Evolutionary conservation across 208 protist species (phyloP).

Genomic region (Trypanosoma rangeli): DNA sequence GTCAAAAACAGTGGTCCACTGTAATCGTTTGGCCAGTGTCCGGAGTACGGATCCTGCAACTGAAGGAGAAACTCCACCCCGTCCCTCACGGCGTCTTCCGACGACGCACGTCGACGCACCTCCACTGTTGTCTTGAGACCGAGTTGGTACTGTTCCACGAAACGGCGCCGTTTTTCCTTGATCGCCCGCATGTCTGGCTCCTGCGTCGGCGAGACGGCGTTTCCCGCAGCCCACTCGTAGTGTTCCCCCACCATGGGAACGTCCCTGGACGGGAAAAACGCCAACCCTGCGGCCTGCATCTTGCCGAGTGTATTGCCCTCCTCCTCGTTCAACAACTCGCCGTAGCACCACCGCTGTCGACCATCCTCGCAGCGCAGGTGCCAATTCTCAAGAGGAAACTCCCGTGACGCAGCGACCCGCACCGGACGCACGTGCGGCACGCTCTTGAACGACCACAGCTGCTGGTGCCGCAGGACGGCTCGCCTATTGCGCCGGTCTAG

Average conservation of each 20-base stretch:
- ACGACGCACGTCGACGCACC: slow-evolving; percentile 10
- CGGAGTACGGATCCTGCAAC: slow-evolving; percentile 91
- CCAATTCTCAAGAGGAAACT: slow-evolving; percentile 71
- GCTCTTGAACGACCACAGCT: slow-evolving; percentile 44
- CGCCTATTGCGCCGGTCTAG: slow-evolving; percentile 55
- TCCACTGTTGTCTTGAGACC: slow-evolving; percentile 30
- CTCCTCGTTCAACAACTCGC: slow-evolving; percentile 49
- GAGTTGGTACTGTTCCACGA: slow-evolving; percentile 75
- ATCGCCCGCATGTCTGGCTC: slow-evolving; percentile 35
- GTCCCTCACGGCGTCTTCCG: slow-evolving; percentile 56
- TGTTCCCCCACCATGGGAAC: slow-evolving; percentile 18
- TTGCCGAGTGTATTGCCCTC: slow-evolving; percentile 58
- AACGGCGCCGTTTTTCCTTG: slow-evolving; percentile 42
- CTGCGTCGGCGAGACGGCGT: neutral
- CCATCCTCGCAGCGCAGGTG: slow-evolving; percentile 87
- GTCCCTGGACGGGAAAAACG: slow-evolving; percentile 12
- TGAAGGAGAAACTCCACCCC: slow-evolving; percentile 68
- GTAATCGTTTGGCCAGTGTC: slow-evolving; percentile 98
- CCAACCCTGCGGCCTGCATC: slow-evolving; percentile 50
- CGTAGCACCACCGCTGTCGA: slow-evolving; percentile 86
- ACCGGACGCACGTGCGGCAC: slow-evolving; percentile 61
- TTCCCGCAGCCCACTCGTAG: slow-evolving; percentile 26
- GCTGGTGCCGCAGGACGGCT: slow-evolving; percentile 40
- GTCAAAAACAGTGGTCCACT: slow-evolving; percentile 96
- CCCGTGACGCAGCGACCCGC: slow-evolving; percentile 25